Evolutionary conservation across 306 rosid species (phyloP).

Genomic region (Cicer arietinum): DNA sequence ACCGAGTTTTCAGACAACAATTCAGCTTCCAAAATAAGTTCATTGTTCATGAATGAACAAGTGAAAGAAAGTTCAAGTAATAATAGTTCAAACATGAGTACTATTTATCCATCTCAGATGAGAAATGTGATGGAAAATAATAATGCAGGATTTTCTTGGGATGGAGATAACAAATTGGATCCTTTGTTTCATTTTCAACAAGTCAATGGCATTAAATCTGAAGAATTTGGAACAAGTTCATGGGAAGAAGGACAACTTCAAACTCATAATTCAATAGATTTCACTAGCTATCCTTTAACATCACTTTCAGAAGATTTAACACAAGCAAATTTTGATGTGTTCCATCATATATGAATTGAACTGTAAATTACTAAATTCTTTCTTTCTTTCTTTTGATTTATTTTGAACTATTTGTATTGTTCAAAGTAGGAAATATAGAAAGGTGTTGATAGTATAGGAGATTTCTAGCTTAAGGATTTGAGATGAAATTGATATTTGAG

Average conservation of each 20-base stretch:
- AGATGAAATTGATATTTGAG: conserved; percentile 39
- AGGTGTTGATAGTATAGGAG: conserved; percentile 76
- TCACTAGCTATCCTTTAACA: conserved; percentile 80
- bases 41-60: conserved; percentile 62
- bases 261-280: conserved; percentile 66
- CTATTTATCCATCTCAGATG: conserved; percentile 52
- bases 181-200: conserved; percentile 67
- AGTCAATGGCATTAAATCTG: conserved; percentile 63
- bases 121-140: conserved; percentile 53
- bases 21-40: conserved; percentile 63
- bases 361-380: conserved; percentile 48
- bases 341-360: conserved; percentile 78
- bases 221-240: conserved; percentile 65
- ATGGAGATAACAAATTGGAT: conserved; percentile 66
- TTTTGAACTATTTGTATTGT: conserved; percentile 36
- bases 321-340: conserved; percentile 75
- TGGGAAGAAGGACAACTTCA: conserved; percentile 62
- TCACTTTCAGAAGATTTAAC: conserved; percentile 81
- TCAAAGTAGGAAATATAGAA: conserved; percentile 48
- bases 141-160: conserved; percentile 66
- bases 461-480: conserved; percentile 62
- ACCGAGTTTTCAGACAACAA: conserved; percentile 74
- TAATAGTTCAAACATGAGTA: conserved; percentile 79
- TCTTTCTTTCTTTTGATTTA: neutral
- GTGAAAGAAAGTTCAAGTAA: conserved; percentile 85